Base-by-base conservation (phyloP, 176 grass and related monocot species). In the Cenchrus fungigraminus region DNA sequence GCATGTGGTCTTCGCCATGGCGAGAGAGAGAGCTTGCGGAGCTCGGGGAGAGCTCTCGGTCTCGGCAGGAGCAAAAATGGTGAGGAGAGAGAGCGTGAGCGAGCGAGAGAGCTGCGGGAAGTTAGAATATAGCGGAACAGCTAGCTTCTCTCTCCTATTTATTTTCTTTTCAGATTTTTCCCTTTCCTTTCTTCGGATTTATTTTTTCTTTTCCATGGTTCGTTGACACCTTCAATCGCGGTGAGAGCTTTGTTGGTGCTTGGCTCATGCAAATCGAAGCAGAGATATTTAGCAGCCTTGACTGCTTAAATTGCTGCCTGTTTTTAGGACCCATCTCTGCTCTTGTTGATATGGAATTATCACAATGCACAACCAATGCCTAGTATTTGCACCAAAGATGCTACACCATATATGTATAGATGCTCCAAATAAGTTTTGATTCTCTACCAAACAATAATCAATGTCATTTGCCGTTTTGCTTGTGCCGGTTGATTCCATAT, bases 1-100 rank as follows among this genome's bases (percentile, higher is more conserved):
- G 85, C 93, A 95, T 74, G 82, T 62, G 92, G 52, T 86, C 89
- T 89, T 89, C n/a, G 74, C 79, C 94, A 97, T 97, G 64, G 74
- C 83, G 67, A 76, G 60, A 42, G 77, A 65, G 82, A 65, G 82
- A 53, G 44, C 25, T 52, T 20, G 73, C 79, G 28, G 65, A 90
- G 65, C 83, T 76, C 87, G 80, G 20, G 57, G 68, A 63, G 84
- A 86, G 75, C 69, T 78, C 69, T 73, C 49, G 75, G 72, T 78
- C 69, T 73, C 49, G 75, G 72, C 66, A 73, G 76, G 65, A 84
- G 69, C 76, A 72, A 83, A 77, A 64, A 86, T 79, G 79, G 82
- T 34, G 82, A 66, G 53, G 71, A 68, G 79, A 86, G 84, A 81
- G 63, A 86, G 72, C 68, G 86, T 85, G 86, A 86, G 83, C 78